Percentiles rank a stretch among this genome's conserved stretches.
Conservation (phyloP, 2,329 filamentous ascomycete species). For the Thelonectria olida region DNA sequence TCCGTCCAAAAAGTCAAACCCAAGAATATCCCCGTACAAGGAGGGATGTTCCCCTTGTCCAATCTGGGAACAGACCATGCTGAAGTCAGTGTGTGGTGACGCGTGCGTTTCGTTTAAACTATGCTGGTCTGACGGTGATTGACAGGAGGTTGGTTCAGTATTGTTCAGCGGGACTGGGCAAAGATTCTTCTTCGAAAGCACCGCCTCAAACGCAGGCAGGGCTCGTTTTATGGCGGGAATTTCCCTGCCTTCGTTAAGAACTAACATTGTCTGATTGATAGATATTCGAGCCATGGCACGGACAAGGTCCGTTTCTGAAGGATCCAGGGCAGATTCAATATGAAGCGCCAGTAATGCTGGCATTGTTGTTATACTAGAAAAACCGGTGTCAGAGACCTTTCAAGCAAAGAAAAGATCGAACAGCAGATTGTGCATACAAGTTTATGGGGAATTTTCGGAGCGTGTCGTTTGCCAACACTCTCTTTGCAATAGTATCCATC, state of each 20-base stretch:
- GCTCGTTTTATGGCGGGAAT: conserved; percentile 13
- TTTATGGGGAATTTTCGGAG: conserved; percentile 11
- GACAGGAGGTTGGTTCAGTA: neutral
- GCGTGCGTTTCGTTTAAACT: neutral
- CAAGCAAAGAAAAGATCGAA: neutral
- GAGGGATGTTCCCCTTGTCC: neutral
- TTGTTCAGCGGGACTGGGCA: neutral
- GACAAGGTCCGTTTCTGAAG: conserved; percentile 10
- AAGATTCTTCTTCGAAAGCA: conserved; percentile 15
- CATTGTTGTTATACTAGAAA: conserved; percentile 10
- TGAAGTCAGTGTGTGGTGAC: neutral
- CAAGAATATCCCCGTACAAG: neutral
- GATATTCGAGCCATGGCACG: conserved; percentile 16
- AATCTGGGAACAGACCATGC: neutral
- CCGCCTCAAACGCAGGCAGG: conserved; percentile 11
- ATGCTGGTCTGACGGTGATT: neutral
- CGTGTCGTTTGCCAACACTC: conserved; percentile 5
- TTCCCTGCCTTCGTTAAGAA: conserved; percentile 4
- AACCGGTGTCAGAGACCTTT: too few species aligned
- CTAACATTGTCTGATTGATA: conserved; percentile 15
- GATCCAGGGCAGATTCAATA: conserved; percentile 14
- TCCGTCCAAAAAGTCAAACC: conserved; percentile 6
- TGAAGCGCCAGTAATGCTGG: conserved; percentile 16
- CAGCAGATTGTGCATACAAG: conserved; percentile 15
- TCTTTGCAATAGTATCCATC: conserved; percentile 20